phyloP scores from a whole-genome alignment of 1,284 basidiomycete species.

The Violaceomyces palustris region DNA sequence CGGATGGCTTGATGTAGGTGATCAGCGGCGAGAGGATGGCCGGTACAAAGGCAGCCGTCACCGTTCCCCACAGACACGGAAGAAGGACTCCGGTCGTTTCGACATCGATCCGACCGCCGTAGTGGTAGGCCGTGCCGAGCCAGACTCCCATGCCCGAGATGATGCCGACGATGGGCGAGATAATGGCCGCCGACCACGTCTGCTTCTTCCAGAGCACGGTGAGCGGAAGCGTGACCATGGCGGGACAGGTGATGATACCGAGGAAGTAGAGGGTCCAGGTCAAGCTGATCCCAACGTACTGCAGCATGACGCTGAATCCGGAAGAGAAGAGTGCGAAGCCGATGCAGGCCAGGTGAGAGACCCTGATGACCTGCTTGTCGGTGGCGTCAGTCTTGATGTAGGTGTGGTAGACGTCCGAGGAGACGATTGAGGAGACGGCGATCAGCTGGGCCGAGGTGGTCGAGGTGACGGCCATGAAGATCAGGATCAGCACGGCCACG shows the following conservation, averaged over 20 bases:
- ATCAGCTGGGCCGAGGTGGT: constrained; percentile 43
- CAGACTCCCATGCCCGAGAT: constrained; percentile 39
- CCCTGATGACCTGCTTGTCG: constrained; percentile 30
- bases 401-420: constrained; percentile 39
- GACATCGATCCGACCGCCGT: constrained; percentile 28
- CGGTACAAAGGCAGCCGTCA: constrained; percentile 30
- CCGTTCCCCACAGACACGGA: constrained; percentile 45
- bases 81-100: constrained; percentile 16
- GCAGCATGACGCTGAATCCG: constrained; percentile 27
- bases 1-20: constrained; percentile 6
- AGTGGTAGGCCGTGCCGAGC: constrained; percentile 32
- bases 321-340: constrained; percentile 38
- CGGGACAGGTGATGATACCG: constrained; percentile 41
- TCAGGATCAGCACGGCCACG: constrained; percentile 40
- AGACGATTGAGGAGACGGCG: constrained; percentile 38
- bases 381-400: constrained; percentile 32
- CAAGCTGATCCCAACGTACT: constrained; percentile 34
- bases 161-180: constrained; percentile 39
- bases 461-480: constrained; percentile 43
- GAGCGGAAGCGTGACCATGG: constrained; percentile 33
- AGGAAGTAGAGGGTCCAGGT: constrained; percentile 49
- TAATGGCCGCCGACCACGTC: constrained; percentile 27
- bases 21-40: constrained; percentile 22
- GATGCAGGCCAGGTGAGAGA: constrained; percentile 27
- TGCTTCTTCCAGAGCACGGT: constrained; percentile 46